These are phyloP conservation scores for Solanum raphanifolium DNA, from an alignment of 257 asterid species.

Conservation along the genomic window DNA sequence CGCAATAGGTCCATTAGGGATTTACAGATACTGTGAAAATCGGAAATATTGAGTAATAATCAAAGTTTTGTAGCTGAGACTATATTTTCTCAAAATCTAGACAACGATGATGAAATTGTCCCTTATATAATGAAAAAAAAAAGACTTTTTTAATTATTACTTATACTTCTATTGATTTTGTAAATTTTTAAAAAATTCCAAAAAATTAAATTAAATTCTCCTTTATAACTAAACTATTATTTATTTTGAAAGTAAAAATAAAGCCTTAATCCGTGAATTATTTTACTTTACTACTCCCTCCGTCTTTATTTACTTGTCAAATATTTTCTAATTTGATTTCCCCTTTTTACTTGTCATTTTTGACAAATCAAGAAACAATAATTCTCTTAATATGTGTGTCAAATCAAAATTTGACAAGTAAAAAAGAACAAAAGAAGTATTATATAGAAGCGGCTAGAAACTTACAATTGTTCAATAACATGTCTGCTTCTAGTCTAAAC, in stretches of 20 bases:
- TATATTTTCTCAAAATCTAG: background rate
- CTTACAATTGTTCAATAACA: too few relatives aligned
- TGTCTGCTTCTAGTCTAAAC: background rate
- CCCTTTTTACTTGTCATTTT: too few relatives aligned
- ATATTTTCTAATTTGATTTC: too few relatives aligned
- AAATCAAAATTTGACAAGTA: too few relatives aligned
- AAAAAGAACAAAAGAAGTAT: too few relatives aligned
- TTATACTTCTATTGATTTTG: background rate
- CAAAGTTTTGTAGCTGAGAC: background rate
- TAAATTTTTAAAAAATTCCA: background rate
- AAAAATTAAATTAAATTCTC: background rate
- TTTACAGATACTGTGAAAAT: background rate
- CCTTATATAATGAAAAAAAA: too few relatives aligned
- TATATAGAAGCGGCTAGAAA: too few relatives aligned
- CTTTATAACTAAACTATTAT: background rate
- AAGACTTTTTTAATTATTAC: too few relatives aligned
- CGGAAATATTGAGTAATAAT: background rate
- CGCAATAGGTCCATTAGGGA: slow-evolving; percentile 20
- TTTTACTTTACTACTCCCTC: background rate
- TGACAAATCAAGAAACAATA: too few relatives aligned
- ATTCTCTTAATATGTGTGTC: too few relatives aligned
- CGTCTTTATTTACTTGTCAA: too few relatives aligned
- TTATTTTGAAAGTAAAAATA: background rate
- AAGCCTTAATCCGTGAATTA: too few relatives aligned
- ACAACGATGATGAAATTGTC: background rate